Conservation (phyloP, 2,329 filamentous ascomycete genomes). For the Stagonosporopsis chrysanthemi region DNA sequence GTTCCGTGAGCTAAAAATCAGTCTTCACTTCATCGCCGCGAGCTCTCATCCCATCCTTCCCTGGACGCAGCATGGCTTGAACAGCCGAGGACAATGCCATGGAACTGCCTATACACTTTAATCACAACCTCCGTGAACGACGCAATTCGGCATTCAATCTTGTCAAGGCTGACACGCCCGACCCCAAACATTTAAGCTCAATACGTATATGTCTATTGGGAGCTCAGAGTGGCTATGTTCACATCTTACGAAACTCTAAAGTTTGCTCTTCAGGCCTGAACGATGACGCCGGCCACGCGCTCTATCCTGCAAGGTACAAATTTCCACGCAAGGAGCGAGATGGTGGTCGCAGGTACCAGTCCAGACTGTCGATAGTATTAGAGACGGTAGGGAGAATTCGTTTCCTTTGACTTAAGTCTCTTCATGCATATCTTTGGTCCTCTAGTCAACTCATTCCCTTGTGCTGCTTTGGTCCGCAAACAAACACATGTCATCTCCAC, state of each 20-base stretch:
- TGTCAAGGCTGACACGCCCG: not conserved
- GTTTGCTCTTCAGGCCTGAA: not conserved
- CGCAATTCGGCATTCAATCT: too few relatives aligned
- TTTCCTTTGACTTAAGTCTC: constrained; percentile 2
- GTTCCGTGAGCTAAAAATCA: constrained; percentile 11
- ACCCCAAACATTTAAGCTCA: not conserved
- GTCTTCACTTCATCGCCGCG: constrained; percentile 10
- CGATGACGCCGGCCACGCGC: constrained; percentile 5
- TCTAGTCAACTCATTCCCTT: constrained; percentile 22
- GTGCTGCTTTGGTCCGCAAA: constrained; percentile 14
- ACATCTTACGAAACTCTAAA: not conserved
- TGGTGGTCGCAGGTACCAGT: not conserved
- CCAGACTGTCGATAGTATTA: constrained; percentile 6
- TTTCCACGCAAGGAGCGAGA: constrained; percentile 12
- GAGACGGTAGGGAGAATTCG: constrained; percentile 10
- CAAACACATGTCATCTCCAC: constrained; percentile 12
- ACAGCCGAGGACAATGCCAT: not conserved
- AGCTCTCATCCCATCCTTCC: not conserved
- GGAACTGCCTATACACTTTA: too few relatives aligned
- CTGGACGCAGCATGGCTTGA: not conserved
- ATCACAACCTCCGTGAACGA: too few relatives aligned
- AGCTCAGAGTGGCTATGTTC: not conserved
- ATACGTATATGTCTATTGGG: not conserved
- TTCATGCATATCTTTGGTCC: constrained; percentile 14
- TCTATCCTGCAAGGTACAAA: constrained; percentile 3